Evolutionary conservation across 148 eudicot genomes (phyloP).

Genomic region (Rhododendron molle): DNA sequence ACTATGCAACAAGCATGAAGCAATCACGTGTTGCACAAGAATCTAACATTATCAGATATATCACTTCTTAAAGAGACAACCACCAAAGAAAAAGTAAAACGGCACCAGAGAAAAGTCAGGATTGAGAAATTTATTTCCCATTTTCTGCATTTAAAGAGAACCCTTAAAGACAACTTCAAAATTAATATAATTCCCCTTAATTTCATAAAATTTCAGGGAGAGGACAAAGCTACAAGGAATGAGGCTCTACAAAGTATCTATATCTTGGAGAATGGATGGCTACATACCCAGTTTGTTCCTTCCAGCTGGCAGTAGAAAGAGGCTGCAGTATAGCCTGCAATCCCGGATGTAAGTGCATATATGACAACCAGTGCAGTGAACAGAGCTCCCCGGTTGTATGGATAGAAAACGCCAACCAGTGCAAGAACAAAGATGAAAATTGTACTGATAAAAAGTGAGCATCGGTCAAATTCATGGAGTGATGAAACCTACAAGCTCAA

Average conservation of each 20-base stretch:
- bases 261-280: background rate
- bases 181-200: too few species aligned
- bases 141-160: background rate
- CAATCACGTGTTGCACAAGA: background rate
- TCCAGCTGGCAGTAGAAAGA: slow-evolving; percentile 48
- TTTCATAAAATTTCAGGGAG: background rate
- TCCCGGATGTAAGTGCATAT: slow-evolving; percentile 52
- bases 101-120: background rate
- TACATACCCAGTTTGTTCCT: slow-evolving; percentile 50
- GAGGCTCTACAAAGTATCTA: background rate
- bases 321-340: slow-evolving; percentile 51
- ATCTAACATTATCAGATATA: background rate
- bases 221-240: background rate
- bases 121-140: background rate
- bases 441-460: slow-evolving; percentile 20
- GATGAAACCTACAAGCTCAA: background rate
- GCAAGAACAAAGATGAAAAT: slow-evolving; percentile 39
- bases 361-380: slow-evolving; percentile 51
- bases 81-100: background rate
- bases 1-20: background rate
- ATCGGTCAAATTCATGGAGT: background rate
- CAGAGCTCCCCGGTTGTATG: slow-evolving; percentile 54
- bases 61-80: background rate
- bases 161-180: background rate
- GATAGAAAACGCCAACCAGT: slow-evolving; percentile 50